phyloP scores from a whole-genome alignment of 108 stramenopile species.

The Aurantiochytrium sp. region DNA sequence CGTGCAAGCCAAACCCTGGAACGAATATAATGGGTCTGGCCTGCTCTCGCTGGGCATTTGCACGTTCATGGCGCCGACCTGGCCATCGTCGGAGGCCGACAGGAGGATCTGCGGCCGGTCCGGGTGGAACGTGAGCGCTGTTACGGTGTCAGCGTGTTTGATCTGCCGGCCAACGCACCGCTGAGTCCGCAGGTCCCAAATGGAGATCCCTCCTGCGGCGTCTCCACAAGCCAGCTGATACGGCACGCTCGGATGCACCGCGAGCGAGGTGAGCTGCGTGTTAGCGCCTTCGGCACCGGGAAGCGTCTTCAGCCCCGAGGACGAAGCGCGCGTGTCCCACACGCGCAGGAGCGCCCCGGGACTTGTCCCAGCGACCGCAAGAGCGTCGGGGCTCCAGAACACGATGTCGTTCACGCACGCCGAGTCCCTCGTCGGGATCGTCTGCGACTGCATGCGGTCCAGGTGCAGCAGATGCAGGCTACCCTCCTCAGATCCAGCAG shows the following conservation, averaged over 20 bases:
- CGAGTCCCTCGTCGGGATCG: neutral
- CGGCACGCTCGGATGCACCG: slow-evolving; percentile 15
- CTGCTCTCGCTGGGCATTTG: neutral
- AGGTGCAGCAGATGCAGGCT: neutral
- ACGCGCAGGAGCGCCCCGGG: neutral
- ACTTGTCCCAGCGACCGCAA: neutral
- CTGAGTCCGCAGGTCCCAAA: neutral
- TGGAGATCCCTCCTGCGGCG: neutral
- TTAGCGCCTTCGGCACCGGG: neutral
- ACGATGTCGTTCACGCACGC: neutral
- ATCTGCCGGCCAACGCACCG: neutral
- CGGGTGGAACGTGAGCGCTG: neutral
- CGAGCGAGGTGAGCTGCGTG: neutral
- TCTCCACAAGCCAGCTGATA: neutral
- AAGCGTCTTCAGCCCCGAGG: neutral
- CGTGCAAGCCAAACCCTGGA: neutral
- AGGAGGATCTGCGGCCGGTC: neutral
- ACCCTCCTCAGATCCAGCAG: neutral
- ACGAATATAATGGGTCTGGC: neutral
- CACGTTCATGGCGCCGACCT: neutral
- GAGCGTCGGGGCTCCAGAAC: neutral
- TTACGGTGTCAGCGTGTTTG: neutral
- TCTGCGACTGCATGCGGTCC: neutral
- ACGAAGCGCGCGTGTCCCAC: neutral
- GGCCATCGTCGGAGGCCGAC: neutral